phyloP scores from a whole-genome alignment of 2,329 filamentous ascomycete species.

The Colletotrichum truncatum region DNA sequence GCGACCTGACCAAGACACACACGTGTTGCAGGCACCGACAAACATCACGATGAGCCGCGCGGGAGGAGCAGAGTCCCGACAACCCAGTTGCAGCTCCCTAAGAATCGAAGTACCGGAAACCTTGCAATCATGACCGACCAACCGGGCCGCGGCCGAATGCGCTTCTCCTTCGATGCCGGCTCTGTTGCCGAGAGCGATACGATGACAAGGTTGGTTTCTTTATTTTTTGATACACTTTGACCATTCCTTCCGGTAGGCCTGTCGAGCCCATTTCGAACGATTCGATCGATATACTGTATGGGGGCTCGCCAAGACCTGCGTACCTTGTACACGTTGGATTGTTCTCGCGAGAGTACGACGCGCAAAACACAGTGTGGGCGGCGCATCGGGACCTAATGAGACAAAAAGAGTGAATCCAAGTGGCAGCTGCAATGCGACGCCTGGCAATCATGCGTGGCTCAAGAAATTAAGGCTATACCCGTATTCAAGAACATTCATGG shows the following conservation, averaged over 20 bases:
- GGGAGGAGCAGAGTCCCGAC: slow-evolving; percentile 54
- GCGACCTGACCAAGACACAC: slow-evolving; percentile 31
- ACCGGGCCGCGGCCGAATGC: slow-evolving; percentile 69
- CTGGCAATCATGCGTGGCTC: neutral
- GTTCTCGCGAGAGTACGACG: neutral
- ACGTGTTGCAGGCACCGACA: slow-evolving; percentile 49
- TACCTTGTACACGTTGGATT: neutral
- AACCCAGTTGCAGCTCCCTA: slow-evolving; percentile 63
- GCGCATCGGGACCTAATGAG: neutral
- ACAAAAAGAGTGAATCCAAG: neutral
- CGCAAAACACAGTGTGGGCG: neutral
- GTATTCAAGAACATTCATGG: neutral
- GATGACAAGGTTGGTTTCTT: slow-evolving; percentile 71
- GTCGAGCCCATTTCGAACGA: neutral
- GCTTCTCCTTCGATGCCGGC: slow-evolving; percentile 81
- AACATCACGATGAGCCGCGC: slow-evolving; percentile 48
- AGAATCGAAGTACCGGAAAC: slow-evolving; percentile 74
- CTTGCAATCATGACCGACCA: slow-evolving; percentile 57
- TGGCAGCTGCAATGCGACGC: neutral
- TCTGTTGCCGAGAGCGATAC: slow-evolving; percentile 64
- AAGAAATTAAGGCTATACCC: neutral
- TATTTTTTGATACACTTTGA: neutral
- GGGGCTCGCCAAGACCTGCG: neutral
- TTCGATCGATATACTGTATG: neutral
- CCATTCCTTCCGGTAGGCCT: neutral